A percentile compares a stretch with the other conserved stretches of the same genome.
These are phyloP conservation scores for Ophiosphaerella narmari DNA, from an alignment of 2,329 filamentous ascomycete species.

Conservation along the genomic window DNA sequence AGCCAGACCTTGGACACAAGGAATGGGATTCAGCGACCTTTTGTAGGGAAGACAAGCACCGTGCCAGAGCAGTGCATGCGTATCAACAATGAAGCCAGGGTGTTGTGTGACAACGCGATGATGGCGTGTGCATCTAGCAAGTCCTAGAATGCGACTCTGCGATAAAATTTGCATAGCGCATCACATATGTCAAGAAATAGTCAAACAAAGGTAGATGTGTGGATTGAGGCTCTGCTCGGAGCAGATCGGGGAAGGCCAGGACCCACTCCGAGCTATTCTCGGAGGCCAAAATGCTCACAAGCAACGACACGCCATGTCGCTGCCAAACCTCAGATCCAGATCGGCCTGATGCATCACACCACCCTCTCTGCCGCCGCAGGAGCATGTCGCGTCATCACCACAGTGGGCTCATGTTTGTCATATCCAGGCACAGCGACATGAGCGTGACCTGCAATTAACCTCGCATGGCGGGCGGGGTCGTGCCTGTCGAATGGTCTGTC, in stretches of 20 bases:
- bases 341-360: conserved; percentile 31
- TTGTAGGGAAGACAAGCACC: no score
- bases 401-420: conserved; percentile 10
- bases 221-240: conserved; percentile 5
- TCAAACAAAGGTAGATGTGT: no score
- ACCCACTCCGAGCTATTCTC: conserved; percentile 11
- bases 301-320: conserved; percentile 25
- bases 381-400: conserved; percentile 17
- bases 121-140: no score
- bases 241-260: conserved; percentile 10
- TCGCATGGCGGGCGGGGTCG: conserved; percentile 29
- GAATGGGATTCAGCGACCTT: no score
- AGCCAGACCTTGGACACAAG: no score
- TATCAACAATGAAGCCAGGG: no score
- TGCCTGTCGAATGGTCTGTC: conserved; percentile 15
- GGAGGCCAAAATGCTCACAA: conserved; percentile 8
- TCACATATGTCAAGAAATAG: no score
- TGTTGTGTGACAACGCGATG: no score
- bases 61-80: no score
- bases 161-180: no score
- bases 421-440: conserved; percentile 23
- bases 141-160: no score
- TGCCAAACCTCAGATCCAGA: conserved; percentile 15
- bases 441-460: conserved; percentile 37
- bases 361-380: conserved; percentile 10